Conservation (phyloP, 495 filamentous ascomycete species). For the Cairneyella variabilis region DNA sequence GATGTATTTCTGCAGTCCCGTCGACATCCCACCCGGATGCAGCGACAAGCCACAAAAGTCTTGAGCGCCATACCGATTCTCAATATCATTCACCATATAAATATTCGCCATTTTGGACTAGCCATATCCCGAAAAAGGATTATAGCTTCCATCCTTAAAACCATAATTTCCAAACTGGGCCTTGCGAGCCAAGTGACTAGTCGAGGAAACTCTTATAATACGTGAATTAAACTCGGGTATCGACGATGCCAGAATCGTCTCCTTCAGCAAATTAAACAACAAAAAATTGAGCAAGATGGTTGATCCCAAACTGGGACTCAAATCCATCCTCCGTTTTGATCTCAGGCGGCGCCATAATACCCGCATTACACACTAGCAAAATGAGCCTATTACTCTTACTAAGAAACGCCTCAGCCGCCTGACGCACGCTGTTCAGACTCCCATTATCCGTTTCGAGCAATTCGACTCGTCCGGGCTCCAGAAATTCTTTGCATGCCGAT, state of each 20-base stretch:
- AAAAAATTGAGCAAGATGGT: conserved; percentile 68
- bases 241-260: conserved; percentile 51
- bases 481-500: conserved; percentile 27
- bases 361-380: conserved; percentile 56
- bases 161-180: conserved; percentile 43
- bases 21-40: conserved; percentile 37
- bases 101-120: conserved; percentile 51
- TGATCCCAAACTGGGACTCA: conserved; percentile 66
- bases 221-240: conserved; percentile 28
- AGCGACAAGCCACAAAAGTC: conserved; percentile 35
- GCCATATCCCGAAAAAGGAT: conserved; percentile 39
- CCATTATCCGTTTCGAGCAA: conserved; percentile 34
- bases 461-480: conserved; percentile 28
- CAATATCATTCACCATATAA: conserved; percentile 39
- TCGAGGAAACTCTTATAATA: conserved; percentile 33
- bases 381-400: conserved; percentile 33
- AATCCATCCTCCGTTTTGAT: conserved; percentile 55
- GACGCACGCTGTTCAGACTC: conserved; percentile 28
- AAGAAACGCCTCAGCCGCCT: conserved; percentile 27
- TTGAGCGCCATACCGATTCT: conserved; percentile 31
- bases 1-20: conserved; percentile 23
- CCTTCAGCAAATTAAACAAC: conserved; percentile 58
- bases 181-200: conserved; percentile 36
- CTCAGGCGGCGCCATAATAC: conserved; percentile 48
- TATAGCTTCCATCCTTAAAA: conserved; percentile 34